Conservation (phyloP, 352 stramenopile genomes). For the Phytophthora meadii region DNA sequence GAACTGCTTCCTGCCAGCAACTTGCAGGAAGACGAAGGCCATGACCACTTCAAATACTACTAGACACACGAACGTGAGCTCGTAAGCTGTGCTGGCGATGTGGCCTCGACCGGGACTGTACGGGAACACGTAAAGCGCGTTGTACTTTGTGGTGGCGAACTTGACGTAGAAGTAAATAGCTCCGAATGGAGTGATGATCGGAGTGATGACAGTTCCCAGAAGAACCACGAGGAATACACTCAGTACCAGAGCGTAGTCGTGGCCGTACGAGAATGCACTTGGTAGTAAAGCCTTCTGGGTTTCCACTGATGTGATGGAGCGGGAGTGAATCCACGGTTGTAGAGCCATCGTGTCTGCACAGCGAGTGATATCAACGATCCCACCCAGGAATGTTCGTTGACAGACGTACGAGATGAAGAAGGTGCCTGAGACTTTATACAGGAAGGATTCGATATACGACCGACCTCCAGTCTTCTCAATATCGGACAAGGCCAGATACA, state of each 20-base stretch:
- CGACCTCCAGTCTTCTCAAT: slow-evolving; percentile 55
- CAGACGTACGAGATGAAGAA: slow-evolving; percentile 91
- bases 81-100: slow-evolving; percentile 67
- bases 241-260: slow-evolving; percentile 84
- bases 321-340: slow-evolving; percentile 73
- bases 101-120: slow-evolving; percentile 73
- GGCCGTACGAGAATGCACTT: slow-evolving; percentile 71
- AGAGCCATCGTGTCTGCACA: slow-evolving; percentile 67
- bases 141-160: slow-evolving; percentile 79
- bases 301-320: slow-evolving; percentile 69
- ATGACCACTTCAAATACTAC: slow-evolving; percentile 79
- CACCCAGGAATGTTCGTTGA: slow-evolving; percentile 76
- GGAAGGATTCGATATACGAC: slow-evolving; percentile 81
- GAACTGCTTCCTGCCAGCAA: slow-evolving; percentile 61
- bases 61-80: slow-evolving; percentile 70
- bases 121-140: slow-evolving; percentile 80
- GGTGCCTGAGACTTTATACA: slow-evolving; percentile 86
- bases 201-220: slow-evolving; percentile 80
- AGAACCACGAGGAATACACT: slow-evolving; percentile 81
- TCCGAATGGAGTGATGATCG: slow-evolving; percentile 79
- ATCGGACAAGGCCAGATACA: slow-evolving; percentile 75
- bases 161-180: slow-evolving; percentile 87
- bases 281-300: slow-evolving; percentile 53
- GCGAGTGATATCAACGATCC: slow-evolving; percentile 77
- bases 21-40: slow-evolving; percentile 77